Evolutionary conservation across 345 rosid species (phyloP), one percentile per base, ranked within the genome.

Genomic region (Populus deltoides): DNA sequence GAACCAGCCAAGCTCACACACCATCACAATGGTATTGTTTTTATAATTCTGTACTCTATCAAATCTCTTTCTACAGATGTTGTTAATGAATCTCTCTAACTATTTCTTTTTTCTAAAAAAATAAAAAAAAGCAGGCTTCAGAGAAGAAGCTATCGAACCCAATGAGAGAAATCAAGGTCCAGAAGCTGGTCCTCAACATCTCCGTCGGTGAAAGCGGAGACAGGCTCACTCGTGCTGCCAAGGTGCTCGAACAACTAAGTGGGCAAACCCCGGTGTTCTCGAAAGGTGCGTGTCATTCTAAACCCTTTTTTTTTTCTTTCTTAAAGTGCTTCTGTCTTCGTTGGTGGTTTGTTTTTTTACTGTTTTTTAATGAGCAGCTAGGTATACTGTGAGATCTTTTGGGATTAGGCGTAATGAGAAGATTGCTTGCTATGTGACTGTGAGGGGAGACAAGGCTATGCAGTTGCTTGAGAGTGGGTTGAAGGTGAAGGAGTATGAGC

Each of bases 371-470:
- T 10, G 73, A 73, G 76, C 90, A 92, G 99, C 99, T 38, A 92
- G 98, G 87, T 95, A 93, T 89, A 95, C 99, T 74, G 99, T 95
- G 78, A 88, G 99, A 70, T 95, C 99, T 6, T 95, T 95, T 7
- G 99, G 98, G 22, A 95, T 95, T 68, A 89, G 99, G 82, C 93
- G 98, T 86, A 95, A 95, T 7, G 99, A 95, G 62, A 95, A 95
- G 90, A 95, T 95, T 83, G 99, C 99, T 1, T 95, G 99, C 82
- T 90, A 94, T 38, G 98, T 94, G 7, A 94, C 98, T 1, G 98
- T 94, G 13, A 94, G 98, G 72, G 98, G 98, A 10, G 98, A 94
- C 76, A 94, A 94, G 83, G 98, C 98, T 16, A 94, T 94, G 98
- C 98, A 94, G 88, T 88, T 94, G 35, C 88, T 94, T 22, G 98